Percentiles rank a stretch among this genome's conserved stretches.
Conservation (phyloP, 2,329 filamentous ascomycete genomes). For the Scedosporium boydii region DNA sequence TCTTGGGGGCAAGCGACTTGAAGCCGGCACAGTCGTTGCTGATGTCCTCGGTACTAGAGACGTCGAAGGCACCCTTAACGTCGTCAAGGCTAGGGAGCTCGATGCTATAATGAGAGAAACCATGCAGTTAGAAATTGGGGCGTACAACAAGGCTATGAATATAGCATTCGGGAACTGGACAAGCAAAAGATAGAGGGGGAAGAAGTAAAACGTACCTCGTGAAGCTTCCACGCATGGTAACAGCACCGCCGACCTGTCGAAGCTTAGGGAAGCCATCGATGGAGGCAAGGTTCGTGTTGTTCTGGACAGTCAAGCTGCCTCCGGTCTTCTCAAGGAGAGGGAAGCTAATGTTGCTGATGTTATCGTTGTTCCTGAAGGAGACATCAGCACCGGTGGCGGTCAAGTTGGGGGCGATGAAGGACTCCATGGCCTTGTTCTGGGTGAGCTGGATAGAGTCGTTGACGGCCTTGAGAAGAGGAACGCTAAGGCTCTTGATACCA, state of each 20-base stretch:
- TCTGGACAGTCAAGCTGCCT: constrained; percentile 77
- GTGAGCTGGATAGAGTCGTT: constrained; percentile 78
- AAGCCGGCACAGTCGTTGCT: constrained; percentile 43
- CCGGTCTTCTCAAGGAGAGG: constrained; percentile 57
- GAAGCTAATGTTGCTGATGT: constrained; percentile 66
- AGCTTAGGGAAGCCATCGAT: constrained; percentile 63
- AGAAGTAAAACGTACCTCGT: constrained; percentile 51
- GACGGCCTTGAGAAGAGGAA: constrained; percentile 64
- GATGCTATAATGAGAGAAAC: constrained; percentile 41
- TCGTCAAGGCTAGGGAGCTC: constrained; percentile 55
- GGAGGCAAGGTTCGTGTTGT: constrained; percentile 67
- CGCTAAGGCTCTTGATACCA: constrained; percentile 64
- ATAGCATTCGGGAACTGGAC: no score
- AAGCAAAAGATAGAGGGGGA: background rate
- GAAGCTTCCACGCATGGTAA: constrained; percentile 81
- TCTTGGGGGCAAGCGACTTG: constrained; percentile 29
- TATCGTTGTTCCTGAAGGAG: constrained; percentile 53
- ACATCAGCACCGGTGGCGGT: constrained; percentile 53
- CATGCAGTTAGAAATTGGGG: background rate
- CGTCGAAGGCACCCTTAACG: constrained; percentile 63
- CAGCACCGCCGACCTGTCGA: constrained; percentile 62
- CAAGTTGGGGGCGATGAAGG: constrained; percentile 58
- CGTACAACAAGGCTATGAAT: constrained; percentile 4
- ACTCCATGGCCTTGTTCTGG: constrained; percentile 57
- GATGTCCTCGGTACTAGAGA: constrained; percentile 57